These are phyloP conservation scores for Coleophoma eucalyptorum DNA, from an alignment of 2,329 filamentous ascomycete genomes.

Conservation along the genomic window DNA sequence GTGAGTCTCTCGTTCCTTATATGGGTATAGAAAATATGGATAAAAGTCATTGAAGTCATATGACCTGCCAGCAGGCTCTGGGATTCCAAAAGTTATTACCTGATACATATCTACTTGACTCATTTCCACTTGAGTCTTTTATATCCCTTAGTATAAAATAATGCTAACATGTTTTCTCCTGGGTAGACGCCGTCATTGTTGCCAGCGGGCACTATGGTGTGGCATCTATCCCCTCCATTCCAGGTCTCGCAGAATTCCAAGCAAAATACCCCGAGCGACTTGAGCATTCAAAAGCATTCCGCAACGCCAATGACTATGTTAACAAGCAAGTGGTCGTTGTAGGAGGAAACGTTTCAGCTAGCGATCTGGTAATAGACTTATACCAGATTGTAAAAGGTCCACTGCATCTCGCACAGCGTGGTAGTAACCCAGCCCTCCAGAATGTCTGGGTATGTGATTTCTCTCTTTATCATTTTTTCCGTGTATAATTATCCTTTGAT, in stretches of 20 bases:
- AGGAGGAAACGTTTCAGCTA: background rate
- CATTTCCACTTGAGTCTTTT: too few species aligned
- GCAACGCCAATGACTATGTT: slow-evolving; percentile 52
- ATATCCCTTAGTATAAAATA: too few species aligned
- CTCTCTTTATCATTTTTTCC: too few species aligned
- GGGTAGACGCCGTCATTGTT: slow-evolving; percentile 52
- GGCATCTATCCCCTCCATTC: slow-evolving; percentile 55
- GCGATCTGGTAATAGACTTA: background rate
- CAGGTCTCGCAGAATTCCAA: slow-evolving; percentile 54
- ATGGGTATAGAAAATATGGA: too few species aligned
- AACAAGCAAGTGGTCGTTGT: background rate
- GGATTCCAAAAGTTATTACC: too few species aligned
- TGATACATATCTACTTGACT: too few species aligned
- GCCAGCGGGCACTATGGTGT: slow-evolving; percentile 64
- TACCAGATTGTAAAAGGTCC: background rate
- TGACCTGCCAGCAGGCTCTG: too few species aligned
- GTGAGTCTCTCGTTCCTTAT: too few species aligned
- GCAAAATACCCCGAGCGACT: slow-evolving; percentile 44
- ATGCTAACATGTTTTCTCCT: too few species aligned
- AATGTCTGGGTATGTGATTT: background rate
- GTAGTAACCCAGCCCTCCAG: background rate
- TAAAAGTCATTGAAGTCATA: too few species aligned
- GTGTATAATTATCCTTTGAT: too few species aligned
- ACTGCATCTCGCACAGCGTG: background rate
- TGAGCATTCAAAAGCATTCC: slow-evolving; percentile 69